Conservation (phyloP, 140 eudicot genomes). For the Stevia rebaudiana region DNA sequence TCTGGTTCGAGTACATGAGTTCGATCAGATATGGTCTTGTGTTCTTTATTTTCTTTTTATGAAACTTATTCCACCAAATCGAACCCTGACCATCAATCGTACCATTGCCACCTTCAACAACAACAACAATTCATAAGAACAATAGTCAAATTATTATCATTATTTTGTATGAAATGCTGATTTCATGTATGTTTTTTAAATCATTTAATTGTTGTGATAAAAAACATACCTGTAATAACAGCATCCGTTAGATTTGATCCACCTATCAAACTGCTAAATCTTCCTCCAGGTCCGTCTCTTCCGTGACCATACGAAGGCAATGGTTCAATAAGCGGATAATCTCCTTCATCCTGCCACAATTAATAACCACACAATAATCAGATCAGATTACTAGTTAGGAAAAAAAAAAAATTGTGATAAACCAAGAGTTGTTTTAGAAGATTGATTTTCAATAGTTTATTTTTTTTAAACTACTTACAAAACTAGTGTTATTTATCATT, state of each 20-base stretch:
- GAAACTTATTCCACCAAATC: slow-evolving; percentile 67
- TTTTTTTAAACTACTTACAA: too few species aligned
- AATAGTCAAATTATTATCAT: neutral
- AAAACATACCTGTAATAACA: slow-evolving; percentile 50
- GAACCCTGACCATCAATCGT: slow-evolving; percentile 75
- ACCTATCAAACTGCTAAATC: slow-evolving; percentile 53
- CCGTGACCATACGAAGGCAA: slow-evolving; percentile 78
- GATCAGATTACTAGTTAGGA: too few species aligned
- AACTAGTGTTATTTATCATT: too few species aligned
- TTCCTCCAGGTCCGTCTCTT: slow-evolving; percentile 60
- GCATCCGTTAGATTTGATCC: slow-evolving; percentile 75
- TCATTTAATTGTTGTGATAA: neutral
- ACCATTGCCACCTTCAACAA: slow-evolving; percentile 58
- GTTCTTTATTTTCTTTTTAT: slow-evolving; percentile 25
- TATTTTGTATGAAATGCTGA: too few species aligned
- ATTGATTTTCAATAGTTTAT: too few species aligned
- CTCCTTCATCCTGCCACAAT: slow-evolving; percentile 66
- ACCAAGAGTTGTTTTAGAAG: too few species aligned
- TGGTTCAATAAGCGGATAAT: slow-evolving; percentile 57
- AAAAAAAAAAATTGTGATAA: too few species aligned
- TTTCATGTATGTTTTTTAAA: too few species aligned
- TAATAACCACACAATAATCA: too few species aligned
- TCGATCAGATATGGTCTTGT: slow-evolving; percentile 74
- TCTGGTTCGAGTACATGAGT: slow-evolving; percentile 45
- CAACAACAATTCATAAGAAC: neutral